Conservation (phyloP, 805 yeast species). For the Cyberlindnera xishuangbannaensis region DNA sequence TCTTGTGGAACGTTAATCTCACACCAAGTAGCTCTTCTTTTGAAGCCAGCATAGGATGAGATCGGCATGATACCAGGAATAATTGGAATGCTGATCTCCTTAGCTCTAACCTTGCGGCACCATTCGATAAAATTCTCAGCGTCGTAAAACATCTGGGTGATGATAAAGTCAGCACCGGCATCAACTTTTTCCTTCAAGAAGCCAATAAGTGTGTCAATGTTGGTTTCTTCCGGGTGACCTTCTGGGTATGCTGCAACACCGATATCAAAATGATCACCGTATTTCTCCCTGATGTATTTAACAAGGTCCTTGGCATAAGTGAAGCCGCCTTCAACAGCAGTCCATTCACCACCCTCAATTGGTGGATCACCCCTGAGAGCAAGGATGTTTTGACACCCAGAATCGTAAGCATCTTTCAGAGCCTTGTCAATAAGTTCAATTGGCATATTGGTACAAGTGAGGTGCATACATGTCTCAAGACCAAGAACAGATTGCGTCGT, state of each 20-base stretch:
- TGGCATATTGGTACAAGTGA: conserved; percentile 96
- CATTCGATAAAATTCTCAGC: conserved; percentile 78
- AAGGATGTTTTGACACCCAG: conserved; percentile 93
- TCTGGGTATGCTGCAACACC: conserved; percentile 99
- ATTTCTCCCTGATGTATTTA: conserved; percentile 54
- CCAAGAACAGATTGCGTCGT: conserved; percentile 89
- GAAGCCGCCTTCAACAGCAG: conserved; percentile 67
- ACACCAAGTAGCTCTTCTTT: conserved; percentile 94
- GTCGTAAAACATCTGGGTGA: conserved; percentile 97
- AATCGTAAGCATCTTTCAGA: conserved; percentile 71
- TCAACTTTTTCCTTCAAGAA: conserved; percentile 85
- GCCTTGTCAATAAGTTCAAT: conserved; percentile 77
- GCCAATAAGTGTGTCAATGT: conserved; percentile 41
- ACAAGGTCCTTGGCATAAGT: conserved; percentile 84
- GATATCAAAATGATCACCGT: conserved; percentile 81
- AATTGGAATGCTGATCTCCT: conserved; percentile 78
- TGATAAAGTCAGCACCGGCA: conserved; percentile 88
- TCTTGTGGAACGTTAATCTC: conserved; percentile 72
- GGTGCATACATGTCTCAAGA: conserved; percentile 94
- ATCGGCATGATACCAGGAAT: conserved; percentile 99
- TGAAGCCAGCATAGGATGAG: conserved; percentile 86
- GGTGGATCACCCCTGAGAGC: conserved; percentile 98
- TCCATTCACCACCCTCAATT: conserved; percentile 45
- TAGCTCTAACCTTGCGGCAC: conserved; percentile 65
- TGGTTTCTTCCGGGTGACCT: conserved; percentile 87